Percentiles rank a stretch among this genome's conserved stretches.
phyloP scores from a whole-genome alignment of 352 stramenopile genomes.

The Pythium biforme region DNA sequence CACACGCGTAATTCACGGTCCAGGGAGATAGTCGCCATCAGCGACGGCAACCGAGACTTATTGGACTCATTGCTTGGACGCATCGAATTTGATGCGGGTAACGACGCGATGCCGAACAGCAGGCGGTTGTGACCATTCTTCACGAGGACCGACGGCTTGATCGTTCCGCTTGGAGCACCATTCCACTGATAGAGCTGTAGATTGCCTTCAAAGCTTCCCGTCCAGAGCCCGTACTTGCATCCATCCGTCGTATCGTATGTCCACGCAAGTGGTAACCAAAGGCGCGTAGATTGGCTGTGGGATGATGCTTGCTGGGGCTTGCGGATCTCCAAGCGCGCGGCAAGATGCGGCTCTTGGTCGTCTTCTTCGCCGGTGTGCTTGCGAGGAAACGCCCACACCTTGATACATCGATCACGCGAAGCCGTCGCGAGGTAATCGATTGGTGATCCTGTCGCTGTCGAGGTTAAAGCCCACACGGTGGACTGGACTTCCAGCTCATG shows the following conservation, averaged over 20 bases:
- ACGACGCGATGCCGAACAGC: constrained; percentile 61
- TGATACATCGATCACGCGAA: constrained; percentile 68
- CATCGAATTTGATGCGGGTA: constrained; percentile 1
- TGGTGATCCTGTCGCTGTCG: neutral
- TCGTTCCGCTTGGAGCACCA: neutral
- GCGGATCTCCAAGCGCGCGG: constrained; percentile 40
- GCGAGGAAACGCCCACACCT: constrained; percentile 42
- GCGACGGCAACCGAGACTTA: neutral
- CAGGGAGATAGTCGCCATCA: constrained; percentile 59
- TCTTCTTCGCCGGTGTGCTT: constrained; percentile 2
- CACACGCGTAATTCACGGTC: constrained; percentile 70
- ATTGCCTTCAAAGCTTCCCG: constrained; percentile 68
- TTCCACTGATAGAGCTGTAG: constrained; percentile 64
- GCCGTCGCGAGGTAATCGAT: constrained; percentile 51
- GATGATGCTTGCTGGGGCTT: constrained; percentile 63
- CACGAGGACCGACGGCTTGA: constrained; percentile 43
- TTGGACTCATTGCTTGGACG: neutral
- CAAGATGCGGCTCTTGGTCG: constrained; percentile 13
- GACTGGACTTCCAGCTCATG: constrained; percentile 78
- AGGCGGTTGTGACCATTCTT: constrained; percentile 66
- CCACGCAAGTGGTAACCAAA: constrained; percentile 78
- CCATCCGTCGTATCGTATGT: constrained; percentile 15
- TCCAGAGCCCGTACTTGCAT: constrained; percentile 49
- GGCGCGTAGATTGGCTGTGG: constrained; percentile 60
- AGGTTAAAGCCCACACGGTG: constrained; percentile 36